Evolutionary conservation across 148 eudicot species (phyloP), one percentile per base, ranked within the genome.

Genomic region (Mesembryanthemum crystallinum): DNA sequence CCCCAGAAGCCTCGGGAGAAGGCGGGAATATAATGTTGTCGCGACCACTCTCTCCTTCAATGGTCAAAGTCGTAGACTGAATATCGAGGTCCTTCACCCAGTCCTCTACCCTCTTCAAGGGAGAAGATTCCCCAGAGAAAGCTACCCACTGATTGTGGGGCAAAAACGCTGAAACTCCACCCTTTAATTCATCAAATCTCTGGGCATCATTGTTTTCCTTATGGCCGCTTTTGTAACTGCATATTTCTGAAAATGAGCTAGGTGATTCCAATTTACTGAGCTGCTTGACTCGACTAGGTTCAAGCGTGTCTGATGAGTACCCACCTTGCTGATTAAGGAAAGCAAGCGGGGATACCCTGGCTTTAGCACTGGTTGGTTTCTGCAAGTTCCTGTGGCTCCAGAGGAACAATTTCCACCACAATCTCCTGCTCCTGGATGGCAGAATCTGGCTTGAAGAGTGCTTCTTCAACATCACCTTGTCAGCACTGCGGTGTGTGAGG

Each of bases 121-220:
- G 77, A 45, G 89, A 85, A 20, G 96, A 83, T 51, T 84, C 89
- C 39, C 86, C 77, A 49, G 89, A 64, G 76, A 92, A 88, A 82
- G 97, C 97, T 51, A 92, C 86, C 97, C 97, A 90, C 80, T 90
- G 98, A 83, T 94, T 91, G 82, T 94, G 90, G 15, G 98, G 97
- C 93, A 86, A 88, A 59, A 88, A 78, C 18, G 89, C 93, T 45
- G 91, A 86, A 28, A 61, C 74, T 33, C 94, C 80, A 7, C 60
- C 86, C n/a, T 87, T 75, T 45, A 83, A 85, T 23, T 71, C 86
- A 58, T 81, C 80, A 84, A 83, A 85, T 32, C 45, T 73, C 74
- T 74, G 80, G 74, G 61, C 78, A 45, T 77, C 79, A 21, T 49
- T 63, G 8, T 79, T 43, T 43, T 71, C 75, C 64, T 69, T 76